Evolutionary conservation across 306 rosid genomes (phyloP).

Genomic region (Coriaria nepalensis): DNA sequence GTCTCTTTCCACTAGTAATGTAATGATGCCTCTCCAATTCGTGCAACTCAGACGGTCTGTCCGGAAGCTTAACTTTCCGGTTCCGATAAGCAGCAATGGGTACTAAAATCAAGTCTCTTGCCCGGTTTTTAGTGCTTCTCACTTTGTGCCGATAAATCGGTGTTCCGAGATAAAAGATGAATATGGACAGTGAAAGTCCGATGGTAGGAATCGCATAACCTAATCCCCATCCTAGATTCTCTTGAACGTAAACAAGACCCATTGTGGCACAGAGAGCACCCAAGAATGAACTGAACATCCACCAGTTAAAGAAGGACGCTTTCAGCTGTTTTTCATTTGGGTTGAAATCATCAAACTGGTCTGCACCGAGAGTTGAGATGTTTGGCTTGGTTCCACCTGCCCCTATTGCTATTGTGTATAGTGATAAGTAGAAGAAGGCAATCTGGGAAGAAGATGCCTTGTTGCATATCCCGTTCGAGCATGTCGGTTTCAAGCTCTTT

Average conservation of each 20-base stretch:
- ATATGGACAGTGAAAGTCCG: slow-evolving; percentile 34
- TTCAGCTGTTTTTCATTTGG: slow-evolving; percentile 35
- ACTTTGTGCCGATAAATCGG: slow-evolving; percentile 64
- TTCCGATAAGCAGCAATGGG: slow-evolving; percentile 33
- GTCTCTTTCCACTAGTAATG: slow-evolving; percentile 24
- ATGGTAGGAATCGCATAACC: slow-evolving; percentile 52
- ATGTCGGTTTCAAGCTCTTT: slow-evolving; percentile 33
- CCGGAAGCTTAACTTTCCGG: slow-evolving; percentile 37
- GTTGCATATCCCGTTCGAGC: slow-evolving; percentile 37
- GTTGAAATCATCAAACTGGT: slow-evolving; percentile 61
- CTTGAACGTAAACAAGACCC: slow-evolving; percentile 65
- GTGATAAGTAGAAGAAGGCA: slow-evolving; percentile 37
- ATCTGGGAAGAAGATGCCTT: slow-evolving; percentile 28
- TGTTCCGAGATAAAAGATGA: slow-evolving; percentile 40
- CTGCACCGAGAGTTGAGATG: slow-evolving; percentile 69
- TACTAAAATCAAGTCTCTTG: slow-evolving; percentile 29
- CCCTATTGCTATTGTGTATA: slow-evolving; percentile 55
- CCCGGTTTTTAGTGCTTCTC: slow-evolving; percentile 23
- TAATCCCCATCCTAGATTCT: slow-evolving; percentile 63
- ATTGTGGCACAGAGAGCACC: slow-evolving; percentile 47
- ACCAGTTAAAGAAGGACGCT: slow-evolving; percentile 78
- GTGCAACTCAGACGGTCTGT: slow-evolving; percentile 33
- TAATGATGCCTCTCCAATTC: slow-evolving; percentile 38
- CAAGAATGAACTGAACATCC: slow-evolving; percentile 50
- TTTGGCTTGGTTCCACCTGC: slow-evolving; percentile 64